Evolutionary conservation across 345 rosid species (phyloP).

Genomic region (Carallia brachiata): DNA sequence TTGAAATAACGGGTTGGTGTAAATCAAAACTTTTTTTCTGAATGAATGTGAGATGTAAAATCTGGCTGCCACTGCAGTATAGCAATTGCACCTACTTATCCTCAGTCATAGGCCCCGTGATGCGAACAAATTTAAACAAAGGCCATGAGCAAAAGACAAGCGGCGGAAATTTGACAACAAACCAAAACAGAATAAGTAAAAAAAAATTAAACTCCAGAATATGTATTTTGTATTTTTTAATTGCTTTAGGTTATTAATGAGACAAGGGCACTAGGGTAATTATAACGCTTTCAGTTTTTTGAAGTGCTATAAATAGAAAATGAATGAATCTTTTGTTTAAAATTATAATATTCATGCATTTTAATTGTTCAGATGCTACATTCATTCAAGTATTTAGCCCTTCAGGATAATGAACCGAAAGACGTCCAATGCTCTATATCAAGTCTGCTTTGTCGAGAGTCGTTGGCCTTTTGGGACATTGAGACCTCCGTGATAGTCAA

Average conservation of each 20-base stretch:
- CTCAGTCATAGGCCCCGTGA: neutral
- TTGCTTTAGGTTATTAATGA: too few species aligned
- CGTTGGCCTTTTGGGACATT: neutral
- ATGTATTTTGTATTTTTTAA: too few species aligned
- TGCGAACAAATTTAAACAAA: neutral
- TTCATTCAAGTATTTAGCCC: too few species aligned
- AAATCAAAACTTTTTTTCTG: neutral
- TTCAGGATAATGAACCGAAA: too few species aligned
- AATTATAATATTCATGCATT: constrained; percentile 1
- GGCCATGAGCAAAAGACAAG: too few species aligned
- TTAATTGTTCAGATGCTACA: neutral
- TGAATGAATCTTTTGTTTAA: too few species aligned
- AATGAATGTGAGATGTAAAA: neutral
- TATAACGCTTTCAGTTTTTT: too few species aligned
- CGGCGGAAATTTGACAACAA: too few species aligned
- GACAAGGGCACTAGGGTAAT: too few species aligned
- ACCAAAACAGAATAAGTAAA: too few species aligned
- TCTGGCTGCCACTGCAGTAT: neutral
- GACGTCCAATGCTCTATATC: neutral
- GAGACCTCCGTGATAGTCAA: neutral
- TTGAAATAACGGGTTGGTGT: constrained; percentile 3
- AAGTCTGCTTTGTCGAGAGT: constrained; percentile 8
- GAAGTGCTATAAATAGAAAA: too few species aligned
- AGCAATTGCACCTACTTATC: neutral
- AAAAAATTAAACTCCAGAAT: too few species aligned